Base-by-base conservation (phyloP, 352 stramenopile species). In the Pythium utonaiense region DNA sequence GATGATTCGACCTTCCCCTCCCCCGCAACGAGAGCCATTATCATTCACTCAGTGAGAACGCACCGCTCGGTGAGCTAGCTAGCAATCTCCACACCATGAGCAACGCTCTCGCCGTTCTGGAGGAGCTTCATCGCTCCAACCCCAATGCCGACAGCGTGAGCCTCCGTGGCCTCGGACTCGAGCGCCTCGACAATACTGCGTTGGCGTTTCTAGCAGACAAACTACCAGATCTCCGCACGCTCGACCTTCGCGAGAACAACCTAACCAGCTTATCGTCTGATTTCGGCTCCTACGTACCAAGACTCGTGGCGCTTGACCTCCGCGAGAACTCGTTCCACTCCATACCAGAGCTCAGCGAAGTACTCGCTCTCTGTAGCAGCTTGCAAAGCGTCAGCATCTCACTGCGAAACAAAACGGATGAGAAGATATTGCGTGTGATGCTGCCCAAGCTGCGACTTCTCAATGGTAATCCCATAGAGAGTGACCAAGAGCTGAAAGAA, bases 321-420 rank as follows among this genome's bases (percentile, higher is more conserved):
- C 74, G 70, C 7, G 64, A 69, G 40, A 91, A 91, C 16, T 62
- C 53, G 4, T 78, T 88, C 48, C 58, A 53, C 0, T 80, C 75
- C 7, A 66, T 88, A 2, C 62, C 67, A 2, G 70, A 73, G 4
- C 59, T 91, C 6, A 69, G 67, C 6, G 66, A 78, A 6, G 72
- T 73, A 14, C 52, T 89, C n/a, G 55, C 72, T 19, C 30, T 53
- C 3, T 88, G 81, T 45, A 41, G 60, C n/a, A 75, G 69, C 2
- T 58, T 91, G 22, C 87, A 87, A 38, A 88, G 76, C 33, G 68
- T 91, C 19, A 81, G 73, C 50, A 51, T 89, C 41, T 74, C 76
- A 13, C 62, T 91, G 10, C 71, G 58, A 24, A 80, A 59, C 28
- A 51, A 70, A 28, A 68, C 71, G 6, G 70, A 86, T 10, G 79